Base-by-base conservation (phyloP, 305 asterid genomes). In the Rubia peregrina region DNA sequence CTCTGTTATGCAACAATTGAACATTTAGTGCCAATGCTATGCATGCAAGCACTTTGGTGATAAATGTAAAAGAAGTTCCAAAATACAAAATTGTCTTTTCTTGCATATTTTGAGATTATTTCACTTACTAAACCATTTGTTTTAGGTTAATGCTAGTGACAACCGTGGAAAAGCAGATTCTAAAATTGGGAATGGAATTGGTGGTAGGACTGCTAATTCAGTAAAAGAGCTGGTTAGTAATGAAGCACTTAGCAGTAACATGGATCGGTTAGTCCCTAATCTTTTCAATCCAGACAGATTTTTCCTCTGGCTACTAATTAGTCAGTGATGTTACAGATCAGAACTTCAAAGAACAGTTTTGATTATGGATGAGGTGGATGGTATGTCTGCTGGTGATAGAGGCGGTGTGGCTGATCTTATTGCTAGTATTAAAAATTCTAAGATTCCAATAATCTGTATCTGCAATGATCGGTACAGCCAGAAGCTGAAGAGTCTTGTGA, bases 351-450 rank as follows among this genome's bases (percentile, higher is more conserved):
- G 89, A 80, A 83, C 95, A 71, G 99, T 94, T 79, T 90, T 94
- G 74, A 90, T 94, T 44, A 94, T 94, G 99, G 99, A 94, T 80
- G 99, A 94, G 83, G 99, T 94, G 82, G 99, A 94, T 57, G 99
- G 99, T 68, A 94, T 94, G 98, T 91, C 99, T 77, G 99, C 90
- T 80, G 99, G 99, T 72, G 99, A 94, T 80, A 88, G 99, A 82
- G 99, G 99, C 65, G 99, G 99, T 71, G 95, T 91, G 65, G 93
- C 97, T 43, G 99, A 94, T 88, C 97, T 94, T 75, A 94, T 94
- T 81, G 88, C 99, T 82, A 91, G 94, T 79, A 94, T 94, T 78
- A 94, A 90, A 80, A 81, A 77, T 75, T 91, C 99, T 21, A 94
- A 90, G 83, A 84, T 90, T 76, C 99, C 99, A 74, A 91, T 94